Conservation (phyloP, 202 grass and related monocot genomes). For the Schoenoplectus triqueter region DNA sequence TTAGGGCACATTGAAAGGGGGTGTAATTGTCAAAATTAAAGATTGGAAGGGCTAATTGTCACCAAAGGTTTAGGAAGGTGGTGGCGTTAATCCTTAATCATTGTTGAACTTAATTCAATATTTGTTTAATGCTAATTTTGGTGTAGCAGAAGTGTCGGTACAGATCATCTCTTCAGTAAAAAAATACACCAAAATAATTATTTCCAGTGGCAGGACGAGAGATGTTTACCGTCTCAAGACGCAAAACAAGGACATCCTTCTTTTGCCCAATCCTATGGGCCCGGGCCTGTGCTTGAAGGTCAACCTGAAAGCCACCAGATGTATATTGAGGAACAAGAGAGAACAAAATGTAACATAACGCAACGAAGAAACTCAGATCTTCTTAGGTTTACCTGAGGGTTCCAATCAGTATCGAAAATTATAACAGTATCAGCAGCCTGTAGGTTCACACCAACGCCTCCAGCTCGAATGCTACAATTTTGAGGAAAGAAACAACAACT, state of each 20-base stretch:
- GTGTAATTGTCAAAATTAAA: neutral
- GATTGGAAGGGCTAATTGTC: neutral
- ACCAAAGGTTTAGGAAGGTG: neutral
- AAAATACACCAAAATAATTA: constrained; percentile 42
- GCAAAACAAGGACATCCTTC: constrained; percentile 98
- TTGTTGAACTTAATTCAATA: neutral
- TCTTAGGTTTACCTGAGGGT: constrained; percentile 76
- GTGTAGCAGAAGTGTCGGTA: neutral
- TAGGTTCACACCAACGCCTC: constrained; percentile 97
- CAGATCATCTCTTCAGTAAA: constrained; percentile 26
- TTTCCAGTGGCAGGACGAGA: constrained; percentile 30
- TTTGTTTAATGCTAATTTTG: constrained; percentile 12
- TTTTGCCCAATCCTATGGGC: constrained; percentile 99
- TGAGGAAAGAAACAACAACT: constrained; percentile 22
- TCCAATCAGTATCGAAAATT: constrained; percentile 99
- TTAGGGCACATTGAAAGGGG: neutral
- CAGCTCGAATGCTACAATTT: constrained; percentile 89
- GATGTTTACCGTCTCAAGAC: constrained; percentile 83
- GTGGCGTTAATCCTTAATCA: neutral
- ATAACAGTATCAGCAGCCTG: constrained; percentile 99
- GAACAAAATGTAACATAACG: constrained; percentile 27
- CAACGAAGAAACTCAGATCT: constrained; percentile 30
- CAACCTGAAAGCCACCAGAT: constrained; percentile 66
- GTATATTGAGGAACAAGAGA: constrained; percentile 19
- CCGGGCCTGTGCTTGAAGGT: constrained; percentile 98